Percentiles rank a stretch among this genome's conserved stretches.
Conservation (phyloP, 2,329 filamentous ascomycete species). For the Incumbomyces lentus region DNA sequence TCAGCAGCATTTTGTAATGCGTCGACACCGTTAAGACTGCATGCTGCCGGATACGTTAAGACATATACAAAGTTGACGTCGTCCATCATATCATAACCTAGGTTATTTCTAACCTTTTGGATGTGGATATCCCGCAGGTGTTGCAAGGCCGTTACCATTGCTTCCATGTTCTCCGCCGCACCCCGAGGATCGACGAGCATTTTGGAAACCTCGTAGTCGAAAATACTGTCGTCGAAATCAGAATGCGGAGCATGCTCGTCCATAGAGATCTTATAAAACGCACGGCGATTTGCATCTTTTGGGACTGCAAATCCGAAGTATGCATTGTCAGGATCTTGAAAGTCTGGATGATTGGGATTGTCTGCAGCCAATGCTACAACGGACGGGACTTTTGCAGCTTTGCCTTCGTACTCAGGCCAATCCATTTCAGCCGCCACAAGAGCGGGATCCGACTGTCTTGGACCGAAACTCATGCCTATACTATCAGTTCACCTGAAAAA, state of each 20-base stretch:
- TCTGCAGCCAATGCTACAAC: background rate
- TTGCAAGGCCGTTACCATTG: background rate
- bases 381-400: constrained; percentile 1
- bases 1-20: background rate
- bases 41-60: background rate
- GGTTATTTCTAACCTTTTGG: background rate
- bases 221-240: background rate
- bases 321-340: background rate
- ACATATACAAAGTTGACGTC: background rate
- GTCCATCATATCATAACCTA: background rate
- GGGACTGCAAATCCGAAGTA: background rate
- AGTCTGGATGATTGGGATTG: background rate
- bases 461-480: background rate
- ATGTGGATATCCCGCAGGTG: background rate
- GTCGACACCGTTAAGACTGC: background rate
- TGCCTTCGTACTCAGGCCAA: background rate
- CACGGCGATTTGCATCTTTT: background rate
- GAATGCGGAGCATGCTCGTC: background rate
- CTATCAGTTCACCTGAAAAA: background rate
- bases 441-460: background rate
- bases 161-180: background rate
- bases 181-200: background rate
- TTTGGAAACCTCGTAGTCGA: background rate
- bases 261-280: background rate
- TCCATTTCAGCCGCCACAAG: background rate